Conservation (phyloP, 163 green algal genomes). For the Picocystis sp. region DNA sequence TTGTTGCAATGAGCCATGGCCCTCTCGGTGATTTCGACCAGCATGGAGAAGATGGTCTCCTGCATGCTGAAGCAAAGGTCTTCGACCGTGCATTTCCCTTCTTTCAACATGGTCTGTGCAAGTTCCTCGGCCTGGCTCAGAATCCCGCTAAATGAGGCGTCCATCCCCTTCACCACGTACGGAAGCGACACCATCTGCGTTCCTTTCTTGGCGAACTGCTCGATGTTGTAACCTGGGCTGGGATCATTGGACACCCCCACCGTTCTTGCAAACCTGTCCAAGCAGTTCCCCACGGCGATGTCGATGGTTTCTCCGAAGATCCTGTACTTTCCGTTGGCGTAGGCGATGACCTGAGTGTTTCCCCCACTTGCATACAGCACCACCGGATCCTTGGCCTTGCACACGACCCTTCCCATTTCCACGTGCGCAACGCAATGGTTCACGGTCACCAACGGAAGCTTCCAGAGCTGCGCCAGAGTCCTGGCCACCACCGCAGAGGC, state of each 20-base stretch:
- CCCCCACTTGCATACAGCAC: conserved; percentile 82
- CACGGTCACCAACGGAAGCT: conserved; percentile 59
- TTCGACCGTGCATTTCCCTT: conserved; percentile 38
- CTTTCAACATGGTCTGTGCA: conserved; percentile 7
- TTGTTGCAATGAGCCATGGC: conserved; percentile 73
- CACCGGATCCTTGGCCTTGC: conserved; percentile 60
- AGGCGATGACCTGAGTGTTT: conserved; percentile 89
- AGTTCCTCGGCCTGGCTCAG: conserved; percentile 42
- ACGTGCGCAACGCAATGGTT: conserved; percentile 94
- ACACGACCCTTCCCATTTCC: conserved; percentile 81
- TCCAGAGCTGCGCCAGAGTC: conserved; percentile 61
- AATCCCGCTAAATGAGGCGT: conserved; percentile 76
- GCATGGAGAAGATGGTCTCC: conserved; percentile 78
- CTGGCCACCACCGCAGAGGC: conserved; percentile 60
- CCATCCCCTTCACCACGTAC: conserved; percentile 89
- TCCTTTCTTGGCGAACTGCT: conserved; percentile 60
- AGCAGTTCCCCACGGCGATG: conserved; percentile 82
- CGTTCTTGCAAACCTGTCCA: conserved; percentile 62
- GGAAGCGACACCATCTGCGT: conserved; percentile 67
- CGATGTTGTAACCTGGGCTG: conserved; percentile 81
- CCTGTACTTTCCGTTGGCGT: conserved; percentile 58
- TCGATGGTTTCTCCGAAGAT: conserved; percentile 95
- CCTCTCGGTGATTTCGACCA: conserved; percentile 84
- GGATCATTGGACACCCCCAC: conserved; percentile 47
- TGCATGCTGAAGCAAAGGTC: conserved; percentile 80